A percentile compares a stretch with the other conserved stretches of the same genome.
phyloP scores from a whole-genome alignment of 2,329 filamentous ascomycete genomes.

The Grosmannia clavigera region DNA sequence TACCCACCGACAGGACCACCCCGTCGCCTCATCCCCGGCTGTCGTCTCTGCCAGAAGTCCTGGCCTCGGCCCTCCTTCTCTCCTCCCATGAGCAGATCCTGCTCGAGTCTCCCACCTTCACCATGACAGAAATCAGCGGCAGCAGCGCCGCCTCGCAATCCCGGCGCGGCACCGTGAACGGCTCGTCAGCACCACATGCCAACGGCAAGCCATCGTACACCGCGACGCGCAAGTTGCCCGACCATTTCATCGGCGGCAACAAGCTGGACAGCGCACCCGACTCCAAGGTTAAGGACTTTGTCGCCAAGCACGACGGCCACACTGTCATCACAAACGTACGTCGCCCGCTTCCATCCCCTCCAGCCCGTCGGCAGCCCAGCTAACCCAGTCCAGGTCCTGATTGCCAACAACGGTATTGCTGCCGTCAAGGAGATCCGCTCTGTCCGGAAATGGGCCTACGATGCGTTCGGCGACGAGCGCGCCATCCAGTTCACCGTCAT shows the following conservation, averaged over 20 bases:
- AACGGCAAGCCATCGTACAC: conserved; percentile 58
- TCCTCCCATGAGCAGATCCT: background rate
- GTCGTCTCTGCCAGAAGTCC: background rate
- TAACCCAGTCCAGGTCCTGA: conserved; percentile 58
- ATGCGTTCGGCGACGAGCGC: conserved; percentile 95
- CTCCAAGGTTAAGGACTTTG: conserved; percentile 92
- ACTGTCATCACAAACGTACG: conserved; percentile 96
- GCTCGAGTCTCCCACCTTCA: conserved; percentile 6
- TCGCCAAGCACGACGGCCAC: conserved; percentile 78
- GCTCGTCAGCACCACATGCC: conserved; percentile 36
- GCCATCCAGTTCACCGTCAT: conserved; percentile 99
- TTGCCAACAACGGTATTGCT: conserved; percentile 99
- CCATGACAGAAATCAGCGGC: conserved; percentile 36
- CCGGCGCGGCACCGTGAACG: conserved; percentile 18
- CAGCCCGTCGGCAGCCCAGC: background rate
- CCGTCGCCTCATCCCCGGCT: too few species aligned
- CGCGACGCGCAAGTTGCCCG: conserved; percentile 68
- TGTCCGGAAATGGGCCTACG: conserved; percentile 99
- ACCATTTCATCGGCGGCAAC: conserved; percentile 97
- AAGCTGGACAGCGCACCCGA: conserved; percentile 67
- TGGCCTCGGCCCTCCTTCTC: background rate
- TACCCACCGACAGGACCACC: background rate
- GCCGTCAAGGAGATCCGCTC: conserved; percentile 99
- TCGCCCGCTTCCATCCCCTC: background rate
- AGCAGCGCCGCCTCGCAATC: conserved; percentile 21